Conservation (phyloP, 2,329 filamentous ascomycete species). For the Ophiostoma sp. region DNA sequence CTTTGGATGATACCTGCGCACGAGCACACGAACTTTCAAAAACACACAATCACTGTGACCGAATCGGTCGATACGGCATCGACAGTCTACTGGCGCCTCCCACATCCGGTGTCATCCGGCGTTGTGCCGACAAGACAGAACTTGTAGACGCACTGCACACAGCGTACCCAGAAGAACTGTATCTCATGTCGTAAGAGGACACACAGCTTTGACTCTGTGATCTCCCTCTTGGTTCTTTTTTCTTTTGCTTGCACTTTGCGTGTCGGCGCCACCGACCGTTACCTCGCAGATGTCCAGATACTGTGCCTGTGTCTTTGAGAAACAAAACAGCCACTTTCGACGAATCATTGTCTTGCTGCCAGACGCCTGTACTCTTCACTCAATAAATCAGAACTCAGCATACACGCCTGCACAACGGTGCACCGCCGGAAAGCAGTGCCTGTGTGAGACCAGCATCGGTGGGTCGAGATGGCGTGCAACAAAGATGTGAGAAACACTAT, state of each 20-base stretch:
- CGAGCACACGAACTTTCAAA: not conserved
- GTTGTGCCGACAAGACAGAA: not conserved
- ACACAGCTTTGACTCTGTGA: not conserved
- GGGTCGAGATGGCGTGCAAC: not conserved
- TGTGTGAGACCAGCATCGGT: not conserved
- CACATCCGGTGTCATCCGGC: slow-evolving; percentile 9
- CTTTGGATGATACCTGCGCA: slow-evolving; percentile 3
- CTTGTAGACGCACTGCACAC: not conserved
- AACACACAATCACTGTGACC: not conserved
- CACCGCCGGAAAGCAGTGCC: not conserved
- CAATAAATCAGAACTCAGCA: not conserved
- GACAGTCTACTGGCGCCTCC: not conserved
- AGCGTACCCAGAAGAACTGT: not conserved
- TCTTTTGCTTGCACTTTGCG: too few species aligned
- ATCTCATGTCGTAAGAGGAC: not conserved
- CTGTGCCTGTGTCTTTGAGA: not conserved
- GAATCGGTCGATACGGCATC: not conserved
- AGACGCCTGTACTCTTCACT: not conserved
- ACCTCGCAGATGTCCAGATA: not conserved
- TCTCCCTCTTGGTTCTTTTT: not conserved
- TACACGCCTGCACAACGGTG: not conserved
- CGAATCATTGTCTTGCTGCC: not conserved
- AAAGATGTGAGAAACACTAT: not conserved
- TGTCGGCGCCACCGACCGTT: slow-evolving; percentile 17
- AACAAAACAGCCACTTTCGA: not conserved